Evolutionary conservation across 208 protist genomes (phyloP).

Genomic region (Leishmania tropica): DNA sequence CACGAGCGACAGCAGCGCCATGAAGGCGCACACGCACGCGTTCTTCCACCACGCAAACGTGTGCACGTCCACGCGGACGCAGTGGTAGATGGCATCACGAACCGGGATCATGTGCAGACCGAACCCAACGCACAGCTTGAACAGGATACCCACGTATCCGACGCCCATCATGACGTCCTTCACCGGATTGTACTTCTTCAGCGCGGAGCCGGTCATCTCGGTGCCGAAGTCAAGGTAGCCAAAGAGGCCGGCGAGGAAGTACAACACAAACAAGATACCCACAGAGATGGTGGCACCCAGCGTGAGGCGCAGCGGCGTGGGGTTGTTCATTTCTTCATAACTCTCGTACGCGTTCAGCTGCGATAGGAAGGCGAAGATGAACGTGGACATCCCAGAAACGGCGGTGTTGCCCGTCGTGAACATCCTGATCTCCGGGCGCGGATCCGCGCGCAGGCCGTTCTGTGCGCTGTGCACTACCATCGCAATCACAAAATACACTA

Average conservation of each 20-base stretch:
- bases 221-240: constrained; percentile 82
- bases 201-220: constrained; percentile 41
- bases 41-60: constrained; percentile 58
- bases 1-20: constrained; percentile 49
- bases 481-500: constrained; percentile 77
- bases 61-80: constrained; percentile 40
- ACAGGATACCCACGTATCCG: constrained; percentile 56
- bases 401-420: constrained; percentile 58
- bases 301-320: constrained; percentile 54
- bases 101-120: constrained; percentile 66
- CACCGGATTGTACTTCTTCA: constrained; percentile 68
- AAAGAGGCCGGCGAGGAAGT: constrained; percentile 80
- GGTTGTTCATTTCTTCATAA: constrained; percentile 66
- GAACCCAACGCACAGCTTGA: constrained; percentile 79
- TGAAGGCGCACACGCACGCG: constrained; percentile 33
- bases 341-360: constrained; percentile 80
- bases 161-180: constrained; percentile 54
- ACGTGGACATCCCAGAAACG: constrained; percentile 60
- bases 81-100: constrained; percentile 68
- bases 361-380: constrained; percentile 71
- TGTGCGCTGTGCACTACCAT: constrained; percentile 58
- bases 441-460: constrained; percentile 38
- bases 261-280: constrained; percentile 56
- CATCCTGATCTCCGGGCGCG: constrained; percentile 40
- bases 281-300: constrained; percentile 41